Evolutionary conservation across 306 rosid species (phyloP).

Genomic region (Neltuma alba): DNA sequence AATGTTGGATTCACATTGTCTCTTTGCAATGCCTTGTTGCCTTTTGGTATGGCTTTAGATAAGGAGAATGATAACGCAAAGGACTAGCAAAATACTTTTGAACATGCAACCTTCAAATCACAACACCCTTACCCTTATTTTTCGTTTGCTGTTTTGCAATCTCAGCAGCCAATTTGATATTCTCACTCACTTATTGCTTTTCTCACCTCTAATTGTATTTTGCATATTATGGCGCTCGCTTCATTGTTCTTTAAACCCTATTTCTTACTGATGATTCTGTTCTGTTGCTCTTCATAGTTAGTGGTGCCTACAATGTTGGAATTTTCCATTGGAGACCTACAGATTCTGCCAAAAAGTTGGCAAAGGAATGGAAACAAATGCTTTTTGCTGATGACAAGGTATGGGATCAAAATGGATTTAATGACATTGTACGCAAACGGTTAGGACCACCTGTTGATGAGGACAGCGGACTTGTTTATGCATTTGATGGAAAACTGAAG

Average conservation of each 20-base stretch:
- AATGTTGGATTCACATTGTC: conserved; percentile 15
- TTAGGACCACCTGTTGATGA: conserved; percentile 79
- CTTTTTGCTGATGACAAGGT: conserved; percentile 77
- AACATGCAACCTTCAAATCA: conserved; percentile 14
- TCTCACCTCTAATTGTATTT: conserved; percentile 1
- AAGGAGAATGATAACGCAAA: neutral
- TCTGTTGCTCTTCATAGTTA: conserved; percentile 50
- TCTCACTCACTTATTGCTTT: neutral
- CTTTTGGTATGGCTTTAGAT: conserved; percentile 19
- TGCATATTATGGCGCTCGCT: neutral
- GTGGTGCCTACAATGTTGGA: conserved; percentile 91
- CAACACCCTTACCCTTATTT: neutral
- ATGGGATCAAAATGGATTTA: conserved; percentile 98
- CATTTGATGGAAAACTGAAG: conserved; percentile 90
- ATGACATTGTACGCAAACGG: conserved; percentile 66
- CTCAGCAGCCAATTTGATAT: neutral
- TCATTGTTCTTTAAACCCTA: conserved; percentile 3
- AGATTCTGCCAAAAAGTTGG: conserved; percentile 75
- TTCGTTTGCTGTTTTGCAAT: neutral
- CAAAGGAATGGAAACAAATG: conserved; percentile 87
- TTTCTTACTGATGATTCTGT: conserved; percentile 20
- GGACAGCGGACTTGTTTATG: conserved; percentile 80
- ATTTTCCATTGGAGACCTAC: conserved; percentile 98
- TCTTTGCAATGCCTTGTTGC: conserved; percentile 20
- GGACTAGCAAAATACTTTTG: conserved; percentile 4